Percentiles rank a stretch among this genome's conserved stretches.
Evolutionary conservation across 345 rosid genomes (phyloP).

Genomic region (Nasturtium officinale): DNA sequence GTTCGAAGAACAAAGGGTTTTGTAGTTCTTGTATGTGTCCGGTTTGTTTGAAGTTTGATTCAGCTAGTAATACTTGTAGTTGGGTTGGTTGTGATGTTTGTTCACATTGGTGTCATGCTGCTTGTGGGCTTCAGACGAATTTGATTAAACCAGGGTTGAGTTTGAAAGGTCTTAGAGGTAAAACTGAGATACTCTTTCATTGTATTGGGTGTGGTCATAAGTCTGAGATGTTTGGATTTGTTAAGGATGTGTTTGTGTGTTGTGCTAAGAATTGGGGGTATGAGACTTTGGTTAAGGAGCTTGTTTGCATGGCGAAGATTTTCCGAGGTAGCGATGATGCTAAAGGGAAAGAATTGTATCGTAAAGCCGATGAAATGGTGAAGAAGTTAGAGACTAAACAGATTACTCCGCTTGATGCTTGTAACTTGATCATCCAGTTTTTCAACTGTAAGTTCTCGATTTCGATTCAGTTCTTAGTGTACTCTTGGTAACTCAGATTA

Average conservation of each 20-base stretch:
- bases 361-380: constrained; percentile 65
- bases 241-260: constrained; percentile 75
- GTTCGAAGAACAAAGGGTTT: constrained; percentile 77
- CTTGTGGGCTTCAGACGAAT: constrained; percentile 80
- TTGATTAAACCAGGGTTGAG: constrained; percentile 79
- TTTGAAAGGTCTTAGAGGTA: constrained; percentile 72
- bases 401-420: constrained; percentile 63
- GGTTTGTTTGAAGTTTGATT: constrained; percentile 81
- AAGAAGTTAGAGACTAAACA: constrained; percentile 56
- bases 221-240: constrained; percentile 93
- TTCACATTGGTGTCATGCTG: constrained; percentile 97
- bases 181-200: constrained; percentile 74
- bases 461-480: neutral
- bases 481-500: neutral
- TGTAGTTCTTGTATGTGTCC: constrained; percentile 98
- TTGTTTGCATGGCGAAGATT: constrained; percentile 68
- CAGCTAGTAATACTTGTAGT: constrained; percentile 91
- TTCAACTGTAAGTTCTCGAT: constrained; percentile 67
- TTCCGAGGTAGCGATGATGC: constrained; percentile 73
- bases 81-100: constrained; percentile 99
- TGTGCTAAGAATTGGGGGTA: constrained; percentile 78
- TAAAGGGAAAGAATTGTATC: constrained; percentile 71
- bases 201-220: constrained; percentile 85
- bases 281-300: constrained; percentile 67
- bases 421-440: constrained; percentile 62